Evolutionary conservation across 352 stramenopile genomes (phyloP).

Genomic region (Phytophthora pini): DNA sequence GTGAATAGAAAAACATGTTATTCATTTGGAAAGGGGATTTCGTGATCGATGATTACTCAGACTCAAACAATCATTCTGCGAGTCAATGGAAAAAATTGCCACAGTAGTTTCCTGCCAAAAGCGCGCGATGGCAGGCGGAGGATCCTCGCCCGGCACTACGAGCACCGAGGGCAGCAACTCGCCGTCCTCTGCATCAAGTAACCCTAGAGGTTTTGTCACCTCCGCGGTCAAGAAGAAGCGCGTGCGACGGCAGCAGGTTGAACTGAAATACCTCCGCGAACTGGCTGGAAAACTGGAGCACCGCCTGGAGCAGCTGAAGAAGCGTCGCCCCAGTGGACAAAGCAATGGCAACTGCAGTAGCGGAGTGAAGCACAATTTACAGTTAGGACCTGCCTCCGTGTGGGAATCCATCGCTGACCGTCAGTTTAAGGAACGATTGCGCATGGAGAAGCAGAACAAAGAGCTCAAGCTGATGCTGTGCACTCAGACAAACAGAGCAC

Average conservation of each 20-base stretch:
- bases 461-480: slow-evolving; percentile 37
- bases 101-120: background rate
- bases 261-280: slow-evolving; percentile 45
- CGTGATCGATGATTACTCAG: background rate
- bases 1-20: background rate
- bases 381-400: slow-evolving; percentile 5
- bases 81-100: background rate
- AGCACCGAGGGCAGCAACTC: slow-evolving; percentile 20
- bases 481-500: slow-evolving; percentile 10
- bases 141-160: slow-evolving; percentile 5
- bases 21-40: background rate
- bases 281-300: slow-evolving; percentile 37
- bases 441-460: slow-evolving; percentile 38
- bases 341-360: background rate
- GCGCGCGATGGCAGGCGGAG: slow-evolving; percentile 3
- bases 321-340: slow-evolving; percentile 4
- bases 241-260: slow-evolving; percentile 40
- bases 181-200: background rate
- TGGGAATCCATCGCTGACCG: slow-evolving; percentile 39
- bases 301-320: slow-evolving; percentile 39
- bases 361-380: background rate
- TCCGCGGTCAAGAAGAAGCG: slow-evolving; percentile 35
- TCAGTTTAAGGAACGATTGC: slow-evolving; percentile 35
- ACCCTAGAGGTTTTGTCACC: background rate
- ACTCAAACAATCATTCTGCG: slow-evolving; percentile 5